Percentiles rank a stretch among this genome's conserved stretches.
Evolutionary conservation across 192 early-diverging fungal genomes (phyloP).

Genomic region (Chytriomyces confervae): DNA sequence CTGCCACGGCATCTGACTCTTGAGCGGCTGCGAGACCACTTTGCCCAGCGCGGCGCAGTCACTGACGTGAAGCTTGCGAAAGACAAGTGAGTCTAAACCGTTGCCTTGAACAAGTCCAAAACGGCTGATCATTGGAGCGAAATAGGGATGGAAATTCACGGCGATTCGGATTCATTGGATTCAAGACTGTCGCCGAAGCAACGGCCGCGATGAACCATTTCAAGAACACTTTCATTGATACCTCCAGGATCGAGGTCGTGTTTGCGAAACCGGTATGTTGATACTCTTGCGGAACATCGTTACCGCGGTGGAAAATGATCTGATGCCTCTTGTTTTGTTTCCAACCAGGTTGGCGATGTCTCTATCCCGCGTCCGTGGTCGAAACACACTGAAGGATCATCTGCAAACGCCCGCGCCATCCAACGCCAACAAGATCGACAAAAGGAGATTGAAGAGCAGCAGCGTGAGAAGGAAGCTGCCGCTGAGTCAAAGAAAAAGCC

Average conservation of each 20-base stretch:
- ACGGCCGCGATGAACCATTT: constrained; percentile 81
- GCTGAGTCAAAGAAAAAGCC: constrained; percentile 5
- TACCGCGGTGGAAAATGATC: not conserved
- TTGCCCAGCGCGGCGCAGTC: constrained; percentile 80
- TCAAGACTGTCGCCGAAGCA: constrained; percentile 85
- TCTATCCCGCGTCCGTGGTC: constrained; percentile 90
- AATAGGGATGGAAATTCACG: constrained; percentile 78
- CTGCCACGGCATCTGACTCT: constrained; percentile 89
- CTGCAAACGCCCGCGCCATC: constrained; percentile 67
- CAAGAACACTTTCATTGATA: constrained; percentile 91
- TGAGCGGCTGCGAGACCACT: constrained; percentile 86
- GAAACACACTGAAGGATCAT: constrained; percentile 82
- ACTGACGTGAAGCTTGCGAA: constrained; percentile 92
- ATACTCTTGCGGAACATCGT: not conserved
- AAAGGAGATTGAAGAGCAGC: constrained; percentile 23
- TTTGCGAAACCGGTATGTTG: constrained; percentile 77
- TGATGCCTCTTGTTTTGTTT: not conserved
- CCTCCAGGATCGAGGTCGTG: constrained; percentile 85
- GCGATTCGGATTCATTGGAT: constrained; percentile 93
- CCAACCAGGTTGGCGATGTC: constrained; percentile 70
- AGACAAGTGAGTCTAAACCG: constrained; percentile 64
- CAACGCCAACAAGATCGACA: constrained; percentile 42
- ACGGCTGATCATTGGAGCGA: not conserved
- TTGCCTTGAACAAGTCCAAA: not conserved
- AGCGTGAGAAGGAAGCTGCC: constrained; percentile 23